Percentiles rank a stretch among this genome's conserved stretches.
Conservation (phyloP, 78 protist species). For the Cavenderia fasciculata region DNA sequence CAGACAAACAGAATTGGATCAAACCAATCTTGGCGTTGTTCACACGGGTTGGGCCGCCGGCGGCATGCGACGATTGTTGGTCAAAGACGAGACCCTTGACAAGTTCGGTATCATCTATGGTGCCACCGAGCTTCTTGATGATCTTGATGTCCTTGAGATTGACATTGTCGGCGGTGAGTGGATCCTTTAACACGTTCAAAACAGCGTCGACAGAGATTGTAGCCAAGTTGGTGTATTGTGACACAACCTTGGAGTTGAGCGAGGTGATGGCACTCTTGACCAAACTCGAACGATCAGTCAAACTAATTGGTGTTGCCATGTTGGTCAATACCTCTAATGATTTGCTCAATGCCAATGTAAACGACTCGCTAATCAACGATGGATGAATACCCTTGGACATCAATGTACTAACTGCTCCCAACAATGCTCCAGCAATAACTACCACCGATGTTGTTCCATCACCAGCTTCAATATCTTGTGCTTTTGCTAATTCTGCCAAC, state of each 20-base stretch:
- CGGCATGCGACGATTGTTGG: constrained; percentile 88
- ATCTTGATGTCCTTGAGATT: constrained; percentile 90
- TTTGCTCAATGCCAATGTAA: constrained; percentile 80
- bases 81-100: constrained; percentile 96
- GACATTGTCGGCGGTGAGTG: constrained; percentile 82
- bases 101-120: constrained; percentile 98
- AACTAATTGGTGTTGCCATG: constrained; percentile 92
- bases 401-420: constrained; percentile 78
- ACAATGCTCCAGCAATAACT: constrained; percentile 96
- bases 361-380: constrained; percentile 90
- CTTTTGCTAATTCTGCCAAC: constrained; percentile 97
- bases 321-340: constrained; percentile 83
- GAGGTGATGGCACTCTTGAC: constrained; percentile 97
- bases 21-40: constrained; percentile 99
- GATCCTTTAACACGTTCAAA: constrained; percentile 77
- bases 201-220: constrained; percentile 99
- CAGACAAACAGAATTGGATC: constrained; percentile 98
- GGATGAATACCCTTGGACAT: constrained; percentile 97
- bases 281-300: constrained; percentile 91
- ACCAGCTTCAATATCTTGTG: constrained; percentile 99
- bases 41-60: constrained; percentile 95
- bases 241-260: constrained; percentile 98
- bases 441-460: constrained; percentile 99
- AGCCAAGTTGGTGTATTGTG: constrained; percentile 95
- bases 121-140: constrained; percentile 96